A percentile compares a stretch with the other conserved stretches of the same genome.
Conservation (phyloP, 352 stramenopile genomes). For the Aphanomyces stellatus region DNA sequence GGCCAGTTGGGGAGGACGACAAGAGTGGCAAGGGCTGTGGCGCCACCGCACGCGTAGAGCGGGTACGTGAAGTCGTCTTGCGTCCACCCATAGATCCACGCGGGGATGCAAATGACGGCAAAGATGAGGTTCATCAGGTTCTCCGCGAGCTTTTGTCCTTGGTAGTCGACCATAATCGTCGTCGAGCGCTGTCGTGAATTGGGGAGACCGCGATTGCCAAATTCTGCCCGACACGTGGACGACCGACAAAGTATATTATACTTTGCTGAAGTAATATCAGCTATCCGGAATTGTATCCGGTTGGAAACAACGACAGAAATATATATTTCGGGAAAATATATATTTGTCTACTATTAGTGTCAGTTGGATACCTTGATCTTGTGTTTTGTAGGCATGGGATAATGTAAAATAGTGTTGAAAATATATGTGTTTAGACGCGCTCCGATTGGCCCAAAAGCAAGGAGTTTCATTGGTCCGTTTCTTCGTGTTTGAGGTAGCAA, state of each 20-base stretch:
- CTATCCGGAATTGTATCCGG: no score
- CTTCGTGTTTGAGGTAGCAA: no score
- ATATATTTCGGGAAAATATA: no score
- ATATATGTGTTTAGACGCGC: not conserved
- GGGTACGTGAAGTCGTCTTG: conserved; percentile 77
- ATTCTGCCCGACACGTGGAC: not conserved
- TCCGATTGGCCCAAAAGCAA: not conserved
- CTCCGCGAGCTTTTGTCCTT: conserved; percentile 65
- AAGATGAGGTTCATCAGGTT: conserved; percentile 55
- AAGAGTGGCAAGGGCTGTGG: conserved; percentile 47
- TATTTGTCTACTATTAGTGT: not conserved
- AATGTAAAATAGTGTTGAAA: no score
- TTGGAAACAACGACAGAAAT: no score
- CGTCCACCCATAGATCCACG: conserved; percentile 77
- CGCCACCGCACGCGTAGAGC: conserved; percentile 56
- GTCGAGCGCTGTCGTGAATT: not conserved
- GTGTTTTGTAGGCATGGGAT: no score
- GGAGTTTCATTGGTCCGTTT: not conserved
- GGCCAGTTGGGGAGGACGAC: conserved; percentile 75
- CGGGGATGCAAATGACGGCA: conserved; percentile 60
- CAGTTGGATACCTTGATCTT: no score
- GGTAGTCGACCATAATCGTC: conserved; percentile 76
- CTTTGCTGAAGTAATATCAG: not conserved
- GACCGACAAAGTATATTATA: no score
- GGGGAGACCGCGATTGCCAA: no score